Evolutionary conservation across 129 eudicot species (phyloP), one percentile per base, ranked within the genome.

Genomic region (Helianthus tuberosus): DNA sequence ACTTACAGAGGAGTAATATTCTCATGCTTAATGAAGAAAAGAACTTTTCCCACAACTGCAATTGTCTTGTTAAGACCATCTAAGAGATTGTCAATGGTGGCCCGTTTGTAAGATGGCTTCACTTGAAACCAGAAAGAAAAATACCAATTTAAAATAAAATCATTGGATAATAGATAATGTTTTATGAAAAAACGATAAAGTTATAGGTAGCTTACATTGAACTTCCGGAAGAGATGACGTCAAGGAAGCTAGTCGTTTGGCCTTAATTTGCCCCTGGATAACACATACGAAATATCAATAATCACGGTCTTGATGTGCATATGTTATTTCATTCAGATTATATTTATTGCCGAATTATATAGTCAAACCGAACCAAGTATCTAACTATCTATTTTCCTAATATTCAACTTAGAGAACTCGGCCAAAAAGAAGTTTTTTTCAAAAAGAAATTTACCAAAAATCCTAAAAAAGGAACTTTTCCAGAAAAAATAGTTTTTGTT

Each of bases 1-100:
- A 75, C 99, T 88, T 79, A 94, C 97, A 88, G 70, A 15, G 99
- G 99, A 32, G 92, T 66, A 54, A 63, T 69, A 82, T 74, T 86
- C 35, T 85, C 96, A 75, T 94, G 97, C 85, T 81, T 83, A 52
- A 91, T 64, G 38, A 83, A 85, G 81, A 73, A 82, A 46, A 94
- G 60, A 11, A 94, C 99, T 85, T 84, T 94, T 67, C 96, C 93
- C 15, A 84, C 72, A 29, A 94, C 29, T 59, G 93, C 97, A 68
- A 77, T 77, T 71, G 79, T 67, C 86, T 81, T 94, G 80, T 94
- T 94, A 66, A 88, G 75, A 62, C 99, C 99, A 52, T 88, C 91
- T 36, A 57, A 70, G 55, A 94, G 79, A 78, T 61, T 75, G 77
- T 89, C 91, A 61, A 91, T 36, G 8, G 85, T 81, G 35, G 77